Percentiles rank a stretch among this genome's conserved stretches.
phyloP scores from a whole-genome alignment of 2,329 filamentous ascomycete species.

The Clarireedia sp. region DNA sequence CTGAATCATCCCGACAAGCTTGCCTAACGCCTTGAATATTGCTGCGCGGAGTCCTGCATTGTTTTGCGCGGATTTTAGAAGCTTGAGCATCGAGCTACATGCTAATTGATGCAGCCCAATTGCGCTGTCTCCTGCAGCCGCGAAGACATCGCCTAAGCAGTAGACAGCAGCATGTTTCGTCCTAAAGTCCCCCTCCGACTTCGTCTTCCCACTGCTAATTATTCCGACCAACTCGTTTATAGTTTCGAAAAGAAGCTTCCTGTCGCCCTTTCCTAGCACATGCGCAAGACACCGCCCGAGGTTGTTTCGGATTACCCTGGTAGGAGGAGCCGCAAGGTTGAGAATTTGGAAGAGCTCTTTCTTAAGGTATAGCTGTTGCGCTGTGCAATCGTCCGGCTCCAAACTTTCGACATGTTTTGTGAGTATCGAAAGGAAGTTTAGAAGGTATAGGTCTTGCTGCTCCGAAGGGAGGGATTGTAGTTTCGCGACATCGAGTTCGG shows the following conservation, averaged over 20 bases:
- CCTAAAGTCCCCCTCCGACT: constrained; percentile 66
- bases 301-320: constrained; percentile 83
- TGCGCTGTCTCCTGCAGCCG: constrained; percentile 86
- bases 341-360: constrained; percentile 92
- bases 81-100: constrained; percentile 64
- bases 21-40: constrained; percentile 66
- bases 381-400: constrained; percentile 69
- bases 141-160: constrained; percentile 83
- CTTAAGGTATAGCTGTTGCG: constrained; percentile 86
- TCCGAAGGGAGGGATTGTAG: constrained; percentile 83
- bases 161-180: constrained; percentile 81
- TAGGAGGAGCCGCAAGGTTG: constrained; percentile 73
- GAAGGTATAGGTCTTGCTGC: constrained; percentile 89
- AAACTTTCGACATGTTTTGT: constrained; percentile 71
- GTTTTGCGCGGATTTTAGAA: constrained; percentile 69
- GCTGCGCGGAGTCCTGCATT: constrained; percentile 78
- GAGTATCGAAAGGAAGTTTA: constrained; percentile 79
- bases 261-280: constrained; percentile 77
- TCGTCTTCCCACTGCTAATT: constrained; percentile 64
- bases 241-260: constrained; percentile 88
- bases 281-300: constrained; percentile 76
- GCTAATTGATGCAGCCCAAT: constrained; percentile 73
- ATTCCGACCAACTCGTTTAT: constrained; percentile 79
- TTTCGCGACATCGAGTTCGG: constrained; percentile 83
- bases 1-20: constrained; percentile 67